phyloP scores from a whole-genome alignment of 1,139 yeast genomes.

The Geotrichum fermentans region DNA sequence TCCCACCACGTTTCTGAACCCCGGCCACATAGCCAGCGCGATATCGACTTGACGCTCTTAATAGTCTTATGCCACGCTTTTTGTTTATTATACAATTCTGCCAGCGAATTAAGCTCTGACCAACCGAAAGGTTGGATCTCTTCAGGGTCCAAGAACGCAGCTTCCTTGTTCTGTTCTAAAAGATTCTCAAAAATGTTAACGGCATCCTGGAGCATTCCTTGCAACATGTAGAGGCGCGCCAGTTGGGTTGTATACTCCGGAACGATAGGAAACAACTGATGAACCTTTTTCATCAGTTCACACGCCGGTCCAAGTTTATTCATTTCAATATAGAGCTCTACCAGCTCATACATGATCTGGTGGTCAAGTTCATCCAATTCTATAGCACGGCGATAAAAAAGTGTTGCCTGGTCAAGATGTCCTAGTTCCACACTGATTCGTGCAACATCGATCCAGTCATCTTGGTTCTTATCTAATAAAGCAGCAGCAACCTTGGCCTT shows the following conservation, averaged over 20 bases:
- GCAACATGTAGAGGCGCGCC: conserved; percentile 72
- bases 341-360: conserved; percentile 47
- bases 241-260: conserved; percentile 61
- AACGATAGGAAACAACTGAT: conserved; percentile 57
- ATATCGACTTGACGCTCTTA: conserved; percentile 58
- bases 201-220: conserved; percentile 75
- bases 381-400: conserved; percentile 74
- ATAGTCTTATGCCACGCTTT: conserved; percentile 63
- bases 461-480: conserved; percentile 62
- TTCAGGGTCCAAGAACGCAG: conserved; percentile 22
- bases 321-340: conserved; percentile 59
- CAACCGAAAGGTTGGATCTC: conserved; percentile 55
- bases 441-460: conserved; percentile 82
- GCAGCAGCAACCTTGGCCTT: conserved; percentile 83
- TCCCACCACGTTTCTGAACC: conserved; percentile 80
- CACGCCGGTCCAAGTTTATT: conserved; percentile 68
- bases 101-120: conserved; percentile 80
- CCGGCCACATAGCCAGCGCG: conserved; percentile 80
- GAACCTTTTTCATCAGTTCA: conserved; percentile 64
- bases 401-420: conserved; percentile 72
- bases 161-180: conserved; percentile 27
- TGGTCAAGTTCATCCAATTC: conserved; percentile 53
- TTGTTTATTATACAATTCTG: conserved; percentile 70
- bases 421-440: conserved; percentile 68
- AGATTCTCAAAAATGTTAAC: conserved; percentile 60